A percentile compares a stretch with the other conserved stretches of the same genome.
These are phyloP conservation scores for Fraxinus americana DNA, from an alignment of 257 asterid genomes.

Conservation along the genomic window DNA sequence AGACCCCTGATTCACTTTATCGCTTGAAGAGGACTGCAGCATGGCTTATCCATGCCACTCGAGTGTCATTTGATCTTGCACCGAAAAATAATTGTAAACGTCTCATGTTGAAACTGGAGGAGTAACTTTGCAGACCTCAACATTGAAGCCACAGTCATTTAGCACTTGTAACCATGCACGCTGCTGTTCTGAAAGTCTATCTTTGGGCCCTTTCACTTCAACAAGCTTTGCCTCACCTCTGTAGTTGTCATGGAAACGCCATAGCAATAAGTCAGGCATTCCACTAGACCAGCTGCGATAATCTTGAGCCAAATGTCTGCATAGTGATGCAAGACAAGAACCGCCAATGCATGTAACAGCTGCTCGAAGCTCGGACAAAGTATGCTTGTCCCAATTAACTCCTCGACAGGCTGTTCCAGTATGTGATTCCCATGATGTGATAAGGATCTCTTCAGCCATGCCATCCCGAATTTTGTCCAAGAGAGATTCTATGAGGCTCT, in stretches of 20 bases:
- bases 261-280: slow-evolving; percentile 88
- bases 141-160: slow-evolving; percentile 75
- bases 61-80: background rate
- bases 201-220: slow-evolving; percentile 94
- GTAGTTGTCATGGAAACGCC: slow-evolving; percentile 79
- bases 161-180: slow-evolving; percentile 90
- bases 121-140: slow-evolving; percentile 87
- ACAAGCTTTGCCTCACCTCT: slow-evolving; percentile 95
- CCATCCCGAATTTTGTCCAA: slow-evolving; percentile 66
- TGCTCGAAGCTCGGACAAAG: slow-evolving; percentile 67
- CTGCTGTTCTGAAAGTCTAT: slow-evolving; percentile 92
- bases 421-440: slow-evolving; percentile 72
- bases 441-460: slow-evolving; percentile 82
- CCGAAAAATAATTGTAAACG: background rate
- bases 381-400: slow-evolving; percentile 84
- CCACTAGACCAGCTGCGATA: slow-evolving; percentile 98
- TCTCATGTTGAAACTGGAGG: slow-evolving; percentile 29
- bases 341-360: slow-evolving; percentile 89
- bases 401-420: slow-evolving; percentile 81
- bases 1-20: background rate
- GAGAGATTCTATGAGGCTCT: slow-evolving; percentile 59
- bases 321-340: slow-evolving; percentile 65
- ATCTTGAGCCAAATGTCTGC: slow-evolving; percentile 86
- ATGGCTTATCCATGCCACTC: background rate
- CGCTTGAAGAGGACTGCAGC: background rate